A percentile compares a stretch with the other conserved stretches of the same genome.
Conservation (phyloP, 345 rosid species). For the Ricinus communis region DNA sequence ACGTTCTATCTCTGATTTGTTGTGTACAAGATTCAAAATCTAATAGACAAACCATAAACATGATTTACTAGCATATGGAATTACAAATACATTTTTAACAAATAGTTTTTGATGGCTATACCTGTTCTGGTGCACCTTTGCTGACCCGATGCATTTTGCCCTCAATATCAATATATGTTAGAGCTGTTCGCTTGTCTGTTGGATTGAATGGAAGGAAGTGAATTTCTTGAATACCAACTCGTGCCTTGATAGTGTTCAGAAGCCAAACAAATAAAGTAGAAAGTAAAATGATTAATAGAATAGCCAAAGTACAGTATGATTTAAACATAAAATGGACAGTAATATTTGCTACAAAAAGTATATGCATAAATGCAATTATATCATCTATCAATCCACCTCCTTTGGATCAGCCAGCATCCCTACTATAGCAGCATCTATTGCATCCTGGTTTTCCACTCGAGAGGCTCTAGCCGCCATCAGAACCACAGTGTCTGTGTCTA, state of each 20-base stretch:
- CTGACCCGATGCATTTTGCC: conserved; percentile 63
- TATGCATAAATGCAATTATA: not conserved
- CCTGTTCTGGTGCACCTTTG: conserved; percentile 78
- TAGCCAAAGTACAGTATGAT: not conserved
- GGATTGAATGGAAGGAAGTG: conserved; percentile 69
- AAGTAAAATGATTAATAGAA: conserved; percentile 8
- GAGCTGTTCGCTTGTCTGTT: conserved; percentile 61
- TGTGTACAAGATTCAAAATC: conserved; percentile 53
- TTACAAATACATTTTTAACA: conserved; percentile 7
- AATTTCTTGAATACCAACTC: conserved; percentile 58
- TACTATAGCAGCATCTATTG: conserved; percentile 61
- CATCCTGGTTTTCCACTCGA: conserved; percentile 63
- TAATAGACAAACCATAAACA: conserved; percentile 21
- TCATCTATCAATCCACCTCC: conserved; percentile 38
- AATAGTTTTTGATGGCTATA: conserved; percentile 15
- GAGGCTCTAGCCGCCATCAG: conserved; percentile 72
- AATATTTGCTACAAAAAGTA: not conserved
- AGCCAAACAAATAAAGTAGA: conserved; percentile 10
- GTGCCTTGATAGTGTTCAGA: conserved; percentile 39
- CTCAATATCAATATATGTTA: conserved; percentile 48
- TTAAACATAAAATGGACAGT: not conserved
- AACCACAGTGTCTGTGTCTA: conserved; percentile 46
- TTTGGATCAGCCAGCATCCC: conserved; percentile 70
- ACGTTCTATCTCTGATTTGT: conserved; percentile 55
- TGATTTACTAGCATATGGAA: conserved; percentile 13